A percentile compares a stretch with the other conserved stretches of the same genome.
Conservation (phyloP, 1,139 yeast genomes). For the Pichia terricola region DNA sequence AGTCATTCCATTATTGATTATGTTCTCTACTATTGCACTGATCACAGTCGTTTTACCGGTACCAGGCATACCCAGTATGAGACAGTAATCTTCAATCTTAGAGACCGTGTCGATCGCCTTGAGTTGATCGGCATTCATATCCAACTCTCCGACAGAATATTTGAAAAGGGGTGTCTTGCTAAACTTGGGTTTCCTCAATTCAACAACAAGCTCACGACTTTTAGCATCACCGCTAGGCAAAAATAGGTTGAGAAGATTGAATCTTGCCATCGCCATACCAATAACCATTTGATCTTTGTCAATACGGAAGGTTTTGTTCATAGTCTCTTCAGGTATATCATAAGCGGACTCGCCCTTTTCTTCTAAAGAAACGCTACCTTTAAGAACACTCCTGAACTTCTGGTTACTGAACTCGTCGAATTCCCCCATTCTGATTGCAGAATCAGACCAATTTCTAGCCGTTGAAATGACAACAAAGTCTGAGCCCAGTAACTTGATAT, state of each 20-base stretch:
- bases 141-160: constrained; percentile 11
- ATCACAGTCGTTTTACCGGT: constrained; percentile 96
- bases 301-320: constrained; percentile 39
- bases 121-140: constrained; percentile 60
- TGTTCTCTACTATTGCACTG: constrained; percentile 55
- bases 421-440: constrained; percentile 31
- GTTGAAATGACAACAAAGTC: constrained; percentile 35
- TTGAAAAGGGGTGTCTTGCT: constrained; percentile 20
- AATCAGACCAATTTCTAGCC: constrained; percentile 41
- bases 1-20: constrained; percentile 53
- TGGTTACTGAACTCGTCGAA: constrained; percentile 40
- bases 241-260: constrained; percentile 62
- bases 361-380: background rate
- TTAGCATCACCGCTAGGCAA: constrained; percentile 38
- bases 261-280: constrained; percentile 71
- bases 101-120: constrained; percentile 59
- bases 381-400: constrained; percentile 35
- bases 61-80: constrained; percentile 96
- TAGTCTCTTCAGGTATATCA: constrained; percentile 1
- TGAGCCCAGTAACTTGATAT: constrained; percentile 35
- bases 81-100: constrained; percentile 61
- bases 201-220: constrained; percentile 55
- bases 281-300: constrained; percentile 75
- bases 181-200: constrained; percentile 41
- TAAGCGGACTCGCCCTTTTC: background rate